Conservation (phyloP, 164 flowering plant species). For the Chimonanthus praecox region DNA sequence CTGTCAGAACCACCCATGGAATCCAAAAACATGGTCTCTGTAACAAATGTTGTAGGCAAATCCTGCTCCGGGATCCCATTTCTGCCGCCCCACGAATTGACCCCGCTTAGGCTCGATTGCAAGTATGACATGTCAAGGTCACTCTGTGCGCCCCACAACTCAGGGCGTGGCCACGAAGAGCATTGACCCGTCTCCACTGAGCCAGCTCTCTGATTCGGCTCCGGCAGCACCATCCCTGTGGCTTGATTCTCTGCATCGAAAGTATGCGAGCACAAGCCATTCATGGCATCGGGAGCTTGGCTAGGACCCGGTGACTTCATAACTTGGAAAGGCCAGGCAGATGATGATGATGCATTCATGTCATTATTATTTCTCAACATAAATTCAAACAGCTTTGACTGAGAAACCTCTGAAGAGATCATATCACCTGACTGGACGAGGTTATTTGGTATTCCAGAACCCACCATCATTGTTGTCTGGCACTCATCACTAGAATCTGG, state of each 20-base stretch:
- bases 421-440: neutral
- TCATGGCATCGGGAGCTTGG: slow-evolving; percentile 1
- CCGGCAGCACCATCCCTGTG: neutral
- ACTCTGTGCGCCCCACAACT: slow-evolving; percentile 15
- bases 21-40: slow-evolving; percentile 1
- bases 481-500: neutral
- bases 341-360: neutral
- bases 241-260: slow-evolving; percentile 6
- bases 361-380: slow-evolving; percentile 13
- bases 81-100: slow-evolving; percentile 12
- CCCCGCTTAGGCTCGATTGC: slow-evolving; percentile 32
- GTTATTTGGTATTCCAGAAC: neutral
- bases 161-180: neutral
- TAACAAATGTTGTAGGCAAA: neutral
- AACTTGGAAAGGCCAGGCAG: neutral
- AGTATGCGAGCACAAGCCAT: neutral
- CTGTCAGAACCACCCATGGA: slow-evolving; percentile 6
- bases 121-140: slow-evolving; percentile 36
- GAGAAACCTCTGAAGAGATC: slow-evolving; percentile 12
- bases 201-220: neutral
- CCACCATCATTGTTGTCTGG: neutral
- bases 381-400: slow-evolving; percentile 13
- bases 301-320: slow-evolving; percentile 4
- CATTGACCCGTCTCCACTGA: neutral
- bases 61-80: slow-evolving; percentile 10